Evolutionary conservation across 495 filamentous ascomycete genomes (phyloP), one percentile per base, ranked within the genome.

Genomic region (Aspergillus conjunctus): DNA sequence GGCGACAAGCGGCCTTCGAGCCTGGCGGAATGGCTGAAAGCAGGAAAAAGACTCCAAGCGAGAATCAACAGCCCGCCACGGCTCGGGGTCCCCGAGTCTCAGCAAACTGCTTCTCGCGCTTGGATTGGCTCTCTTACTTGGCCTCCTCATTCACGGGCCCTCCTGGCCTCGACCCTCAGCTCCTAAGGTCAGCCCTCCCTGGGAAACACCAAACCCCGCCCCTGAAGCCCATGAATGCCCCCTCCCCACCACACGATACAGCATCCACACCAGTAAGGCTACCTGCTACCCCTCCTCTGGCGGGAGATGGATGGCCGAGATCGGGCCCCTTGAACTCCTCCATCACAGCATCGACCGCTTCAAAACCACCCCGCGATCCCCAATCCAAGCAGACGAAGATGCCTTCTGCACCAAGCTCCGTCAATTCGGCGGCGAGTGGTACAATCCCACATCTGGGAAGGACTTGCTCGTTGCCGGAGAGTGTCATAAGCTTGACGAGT

Each of bases 201-300:
- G 34, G 34, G 34, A 39, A 39, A 3, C 31, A 32, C 21, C 37
- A 9, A 41, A 37, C 33, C 10, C 11, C 10, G 33, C 2, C 10
- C 2, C 33, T 3, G 51, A 18, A 20, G n/a, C 21, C 32, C 39
- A 56, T 48, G 20, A 43, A 39, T 59, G 56, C 30, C 43, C 59
- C 20, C 53, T 54, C 17, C 59, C 59, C 17, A 61, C 59, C 33
- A 43, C 52, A 3, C 59, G 59, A 20, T 55, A 50, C 43, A 48
- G 22, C 17, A 32, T 54, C 32, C 5, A 21, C 43, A 54, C 30
- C 4, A 31, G 18, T 12, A 48, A 37, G 20, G 43, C 51, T 7
- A 9, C 32, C 26, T 61, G 59, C 59, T 61, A 61, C 43, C 59
- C 59, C 4, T 61, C 43, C 18, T 33, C 34, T 22, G 59, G 59